phyloP scores from a whole-genome alignment of 768 basidiomycete species.

The Auriscalpium vulgare region DNA sequence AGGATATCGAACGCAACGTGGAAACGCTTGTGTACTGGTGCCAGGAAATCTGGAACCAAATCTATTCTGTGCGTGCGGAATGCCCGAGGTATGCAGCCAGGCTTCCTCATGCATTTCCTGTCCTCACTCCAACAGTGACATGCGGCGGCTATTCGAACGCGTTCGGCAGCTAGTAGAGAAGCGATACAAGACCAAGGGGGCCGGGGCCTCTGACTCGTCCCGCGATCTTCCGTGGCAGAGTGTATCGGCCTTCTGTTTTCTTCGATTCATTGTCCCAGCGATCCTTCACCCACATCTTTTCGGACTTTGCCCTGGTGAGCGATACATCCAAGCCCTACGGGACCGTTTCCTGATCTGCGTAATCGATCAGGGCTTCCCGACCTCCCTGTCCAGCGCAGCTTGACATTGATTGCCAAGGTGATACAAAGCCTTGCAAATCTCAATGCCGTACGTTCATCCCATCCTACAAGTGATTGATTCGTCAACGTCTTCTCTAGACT shows the following conservation, averaged over 20 bases:
- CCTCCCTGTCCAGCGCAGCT: conserved; percentile 61
- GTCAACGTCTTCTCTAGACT: conserved; percentile 29
- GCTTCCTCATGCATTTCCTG: conserved; percentile 2
- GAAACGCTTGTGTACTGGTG: conserved; percentile 73
- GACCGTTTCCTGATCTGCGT: neutral
- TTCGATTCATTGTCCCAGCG: conserved; percentile 85
- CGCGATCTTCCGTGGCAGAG: conserved; percentile 67
- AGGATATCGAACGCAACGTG: conserved; percentile 58
- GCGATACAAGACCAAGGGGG: conserved; percentile 39
- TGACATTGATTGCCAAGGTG: conserved; percentile 83
- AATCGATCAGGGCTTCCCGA: conserved; percentile 53
- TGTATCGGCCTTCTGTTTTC: conserved; percentile 84
- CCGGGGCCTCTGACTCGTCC: conserved; percentile 35
- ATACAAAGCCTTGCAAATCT: conserved; percentile 85
- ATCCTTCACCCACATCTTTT: conserved; percentile 86
- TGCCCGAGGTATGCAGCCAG: conserved; percentile 60
- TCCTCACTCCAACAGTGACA: conserved; percentile 42
- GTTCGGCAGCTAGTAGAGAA: conserved; percentile 68
- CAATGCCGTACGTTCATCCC: conserved; percentile 45
- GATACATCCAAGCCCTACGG: neutral
- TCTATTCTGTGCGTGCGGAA: conserved; percentile 62
- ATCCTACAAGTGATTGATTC: too few relatives aligned
- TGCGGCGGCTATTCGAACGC: conserved; percentile 60
- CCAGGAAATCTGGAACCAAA: conserved; percentile 71
- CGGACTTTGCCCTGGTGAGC: conserved; percentile 63